Evolutionary conservation across 2,329 filamentous ascomycete species (phyloP).

Genomic region (Fonsecaea monophora): DNA sequence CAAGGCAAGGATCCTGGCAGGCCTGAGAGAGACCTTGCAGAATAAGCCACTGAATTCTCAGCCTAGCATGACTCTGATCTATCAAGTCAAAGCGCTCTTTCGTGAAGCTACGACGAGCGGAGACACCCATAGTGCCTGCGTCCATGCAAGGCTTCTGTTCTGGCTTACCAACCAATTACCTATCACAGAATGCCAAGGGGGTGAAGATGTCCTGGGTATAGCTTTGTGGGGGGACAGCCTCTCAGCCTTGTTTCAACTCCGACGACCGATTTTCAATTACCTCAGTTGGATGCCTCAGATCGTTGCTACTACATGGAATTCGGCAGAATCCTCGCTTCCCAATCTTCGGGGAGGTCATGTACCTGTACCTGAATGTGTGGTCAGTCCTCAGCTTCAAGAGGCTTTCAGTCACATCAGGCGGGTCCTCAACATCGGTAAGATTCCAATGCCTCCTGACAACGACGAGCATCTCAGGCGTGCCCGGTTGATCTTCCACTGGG

Average conservation of each 20-base stretch:
- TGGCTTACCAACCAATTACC: slow-evolving; percentile 10
- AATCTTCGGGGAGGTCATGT: neutral
- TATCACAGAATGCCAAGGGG: neutral
- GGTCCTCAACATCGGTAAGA: slow-evolving; percentile 5
- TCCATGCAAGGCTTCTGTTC: slow-evolving; percentile 5
- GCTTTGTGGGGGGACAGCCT: slow-evolving; percentile 8
- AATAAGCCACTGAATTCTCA: neutral
- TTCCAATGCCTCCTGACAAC: neutral
- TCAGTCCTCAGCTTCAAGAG: neutral
- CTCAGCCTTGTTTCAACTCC: slow-evolving; percentile 15
- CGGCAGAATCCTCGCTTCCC: slow-evolving; percentile 3
- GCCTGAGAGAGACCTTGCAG: neutral
- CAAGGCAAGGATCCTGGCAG: slow-evolving; percentile 4
- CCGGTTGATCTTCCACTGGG: slow-evolving; percentile 13
- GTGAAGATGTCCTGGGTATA: neutral
- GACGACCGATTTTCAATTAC: slow-evolving; percentile 16
- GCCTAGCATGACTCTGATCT: slow-evolving; percentile 10
- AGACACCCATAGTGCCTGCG: slow-evolving; percentile 3
- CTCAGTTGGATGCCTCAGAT: slow-evolving; percentile 15
- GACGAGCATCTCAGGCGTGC: neutral
- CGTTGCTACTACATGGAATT: slow-evolving; percentile 8
- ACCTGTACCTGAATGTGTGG: neutral
- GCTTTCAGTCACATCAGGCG: slow-evolving; percentile 9
- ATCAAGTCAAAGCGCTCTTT: slow-evolving; percentile 18
- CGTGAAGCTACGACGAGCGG: slow-evolving; percentile 9